Conservation (phyloP, 1,139 yeast species). For the Pneumocystis jirovecii region DNA sequence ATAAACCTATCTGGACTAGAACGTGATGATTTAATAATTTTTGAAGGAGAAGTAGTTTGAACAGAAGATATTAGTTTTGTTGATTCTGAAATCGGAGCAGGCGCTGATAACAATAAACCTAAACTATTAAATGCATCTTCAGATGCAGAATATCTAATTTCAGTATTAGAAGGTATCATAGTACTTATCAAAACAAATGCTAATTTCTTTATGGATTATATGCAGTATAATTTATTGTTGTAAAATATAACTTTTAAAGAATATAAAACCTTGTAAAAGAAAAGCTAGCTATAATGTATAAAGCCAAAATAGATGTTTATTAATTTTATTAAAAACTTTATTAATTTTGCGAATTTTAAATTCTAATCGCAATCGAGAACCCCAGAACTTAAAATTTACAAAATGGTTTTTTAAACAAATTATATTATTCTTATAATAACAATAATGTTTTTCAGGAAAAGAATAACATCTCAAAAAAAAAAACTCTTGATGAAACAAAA, state of each 20-base stretch:
- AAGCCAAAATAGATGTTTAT: not conserved
- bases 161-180: not conserved
- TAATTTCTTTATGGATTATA: not conserved
- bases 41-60: not conserved
- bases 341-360: not conserved
- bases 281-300: not conserved
- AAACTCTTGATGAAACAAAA: not conserved
- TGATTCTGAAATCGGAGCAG: not conserved
- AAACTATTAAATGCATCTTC: not conserved
- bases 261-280: not conserved
- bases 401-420: not conserved
- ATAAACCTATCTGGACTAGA: conserved; percentile 7
- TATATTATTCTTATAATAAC: not conserved
- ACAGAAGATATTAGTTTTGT: not conserved
- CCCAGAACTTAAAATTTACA: not conserved
- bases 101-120: not conserved
- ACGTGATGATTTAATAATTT: conserved; percentile 22
- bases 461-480: not conserved
- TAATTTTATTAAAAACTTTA: not conserved
- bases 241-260: not conserved
- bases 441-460: not conserved
- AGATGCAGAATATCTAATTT: not conserved
- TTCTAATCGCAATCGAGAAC: not conserved
- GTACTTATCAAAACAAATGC: not conserved
- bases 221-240: not conserved